Evolutionary conservation across 352 stramenopile species (phyloP).

Genomic region (Nothophytophthora sp.): DNA sequence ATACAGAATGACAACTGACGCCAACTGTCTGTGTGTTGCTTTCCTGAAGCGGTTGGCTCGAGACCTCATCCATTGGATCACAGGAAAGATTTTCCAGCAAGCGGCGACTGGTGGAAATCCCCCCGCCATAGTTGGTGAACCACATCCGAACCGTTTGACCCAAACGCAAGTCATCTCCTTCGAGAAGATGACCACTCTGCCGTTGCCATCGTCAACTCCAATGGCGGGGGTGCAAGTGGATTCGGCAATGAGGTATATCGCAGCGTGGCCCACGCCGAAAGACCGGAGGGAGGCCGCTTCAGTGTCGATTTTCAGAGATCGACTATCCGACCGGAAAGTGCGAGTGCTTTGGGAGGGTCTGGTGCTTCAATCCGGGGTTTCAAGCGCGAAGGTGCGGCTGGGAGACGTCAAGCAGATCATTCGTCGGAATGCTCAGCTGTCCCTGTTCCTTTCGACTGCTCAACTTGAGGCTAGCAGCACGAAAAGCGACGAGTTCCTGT

Average conservation of each 20-base stretch:
- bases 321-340: constrained; percentile 8
- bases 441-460: constrained; percentile 5
- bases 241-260: constrained; percentile 13
- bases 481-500: constrained; percentile 10
- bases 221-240: constrained; percentile 7
- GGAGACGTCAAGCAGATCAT: constrained; percentile 3
- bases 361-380: constrained; percentile 8
- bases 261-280: no score
- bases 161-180: constrained; percentile 12
- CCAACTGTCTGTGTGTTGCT: not conserved
- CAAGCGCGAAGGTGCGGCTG: constrained; percentile 5
- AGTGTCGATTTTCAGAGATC: constrained; percentile 8
- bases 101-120: not conserved
- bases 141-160: not conserved
- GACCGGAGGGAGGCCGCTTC: not conserved
- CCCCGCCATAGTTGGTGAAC: no score
- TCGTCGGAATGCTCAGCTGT: constrained; percentile 13
- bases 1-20: no score
- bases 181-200: constrained; percentile 6
- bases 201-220: constrained; percentile 3
- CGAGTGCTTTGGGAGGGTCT: constrained; percentile 17
- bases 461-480: not conserved
- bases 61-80: constrained; percentile 4
- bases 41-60: constrained; percentile 5
- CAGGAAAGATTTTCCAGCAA: not conserved